These are phyloP conservation scores for Hortaea werneckii DNA, from an alignment of 2,329 filamentous ascomycete species.

Conservation along the genomic window DNA sequence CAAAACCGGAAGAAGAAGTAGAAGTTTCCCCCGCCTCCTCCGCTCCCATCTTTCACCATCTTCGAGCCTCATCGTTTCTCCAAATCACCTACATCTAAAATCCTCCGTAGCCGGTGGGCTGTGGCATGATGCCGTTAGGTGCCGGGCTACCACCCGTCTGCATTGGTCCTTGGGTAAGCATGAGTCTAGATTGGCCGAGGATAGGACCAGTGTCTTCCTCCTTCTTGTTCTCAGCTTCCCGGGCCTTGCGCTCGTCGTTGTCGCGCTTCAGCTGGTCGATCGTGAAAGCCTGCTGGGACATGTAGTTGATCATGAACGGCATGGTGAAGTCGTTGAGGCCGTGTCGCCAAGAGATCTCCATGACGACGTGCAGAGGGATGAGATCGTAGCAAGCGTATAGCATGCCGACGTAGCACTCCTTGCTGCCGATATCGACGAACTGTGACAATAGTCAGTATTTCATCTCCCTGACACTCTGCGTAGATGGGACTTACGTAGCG, in stretches of 20 bases:
- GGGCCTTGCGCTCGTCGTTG: constrained; percentile 81
- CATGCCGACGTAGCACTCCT: constrained; percentile 99
- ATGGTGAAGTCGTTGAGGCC: constrained; percentile 94
- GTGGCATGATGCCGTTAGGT: constrained; percentile 79
- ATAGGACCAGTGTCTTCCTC: constrained; percentile 92
- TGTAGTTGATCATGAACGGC: constrained; percentile 99
- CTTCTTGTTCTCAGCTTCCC: constrained; percentile 58
- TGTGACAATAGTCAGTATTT: constrained; percentile 36
- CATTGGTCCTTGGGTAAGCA: constrained; percentile 85
- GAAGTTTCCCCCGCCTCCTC: too few relatives aligned
- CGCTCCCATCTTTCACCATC: too few relatives aligned
- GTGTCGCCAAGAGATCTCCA: constrained; percentile 95
- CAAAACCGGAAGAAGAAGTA: too few relatives aligned
- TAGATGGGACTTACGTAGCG: constrained; percentile 70
- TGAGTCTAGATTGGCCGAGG: constrained; percentile 74
- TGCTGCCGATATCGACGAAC: constrained; percentile 98
- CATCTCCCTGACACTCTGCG: too few relatives aligned
- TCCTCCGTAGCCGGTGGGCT: constrained; percentile 51
- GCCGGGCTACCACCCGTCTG: constrained; percentile 50
- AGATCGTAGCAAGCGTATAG: constrained; percentile 97
- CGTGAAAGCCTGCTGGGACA: constrained; percentile 80
- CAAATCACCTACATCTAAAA: constrained; percentile 8
- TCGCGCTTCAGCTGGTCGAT: constrained; percentile 82
- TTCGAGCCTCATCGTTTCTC: too few relatives aligned
- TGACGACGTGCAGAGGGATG: constrained; percentile 80